Evolutionary conservation across 192 early-diverging fungal species (phyloP), one percentile per base, ranked within the genome.

Genomic region (Coemansia sp.): DNA sequence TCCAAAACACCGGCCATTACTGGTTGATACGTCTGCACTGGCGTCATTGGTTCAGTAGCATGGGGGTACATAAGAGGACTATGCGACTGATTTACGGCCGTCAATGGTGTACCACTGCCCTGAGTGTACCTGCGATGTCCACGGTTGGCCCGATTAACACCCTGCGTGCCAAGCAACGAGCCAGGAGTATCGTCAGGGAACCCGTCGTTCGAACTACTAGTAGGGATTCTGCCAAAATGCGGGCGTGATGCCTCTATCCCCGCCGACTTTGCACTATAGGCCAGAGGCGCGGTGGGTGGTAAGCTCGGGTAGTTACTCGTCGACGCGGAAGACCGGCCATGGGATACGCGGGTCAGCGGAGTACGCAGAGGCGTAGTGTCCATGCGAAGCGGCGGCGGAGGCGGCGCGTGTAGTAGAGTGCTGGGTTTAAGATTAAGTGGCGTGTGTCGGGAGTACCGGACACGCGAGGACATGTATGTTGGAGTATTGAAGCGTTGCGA

Each of bases 121-220:
- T 53, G 51, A 27, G 51, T 53, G 24, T 53, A 53, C 51, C 42
- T 50, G 33, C 63, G 63, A 9, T 21, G 33, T 6, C n/a, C 44
- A 5, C 63, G 63, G 16, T 14, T 36, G 6, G 33, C 11, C 48
- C 46, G 35, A n/a, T 35, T 46, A 16, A 48, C 61, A 36, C 72
- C 56, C 19, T 35, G 45, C 35, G 68, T 44, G 9, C 35, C 33
- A 14, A 48, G 41, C 62, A 29, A 14, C 4, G 63, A 63, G 6
- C 59, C 44, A 4, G 51, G 35, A 8, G 60, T 19, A 33, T 75
- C 73, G 44, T 65, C 57, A 21, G 73, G 73, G 36, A 75, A 75
- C n/a, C 56, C 73, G 37, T 75, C 73, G 13, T 21, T 19, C 0
- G 57, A 14, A 41, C n/a, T 34, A 41, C 44, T 10, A 16, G n/a